These are phyloP conservation scores for Tubosaeta brunneosetosa DNA, from an alignment of 768 basidiomycete genomes.

Conservation along the genomic window DNA sequence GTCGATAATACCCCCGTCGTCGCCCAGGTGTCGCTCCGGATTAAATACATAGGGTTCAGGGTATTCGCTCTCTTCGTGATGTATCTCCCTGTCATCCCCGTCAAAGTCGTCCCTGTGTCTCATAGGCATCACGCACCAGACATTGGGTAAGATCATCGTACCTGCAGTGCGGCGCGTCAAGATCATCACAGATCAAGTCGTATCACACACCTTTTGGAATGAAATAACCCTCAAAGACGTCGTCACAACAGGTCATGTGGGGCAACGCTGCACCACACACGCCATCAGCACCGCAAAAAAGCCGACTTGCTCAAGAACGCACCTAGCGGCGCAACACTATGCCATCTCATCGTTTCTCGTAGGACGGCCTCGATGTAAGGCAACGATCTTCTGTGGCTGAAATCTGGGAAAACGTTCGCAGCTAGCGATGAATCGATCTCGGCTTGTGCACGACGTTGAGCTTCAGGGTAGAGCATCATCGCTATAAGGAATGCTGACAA, in stretches of 20 bases:
- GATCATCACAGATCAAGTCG: not conserved
- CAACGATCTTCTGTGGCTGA: conserved; percentile 20
- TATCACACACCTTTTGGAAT: conserved; percentile 33
- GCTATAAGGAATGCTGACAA: conserved; percentile 24
- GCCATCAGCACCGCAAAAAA: conserved; percentile 4
- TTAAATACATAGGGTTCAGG: conserved; percentile 21
- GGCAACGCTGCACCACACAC: conserved; percentile 19
- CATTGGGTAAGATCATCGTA: conserved; percentile 25
- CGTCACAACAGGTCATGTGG: conserved; percentile 33
- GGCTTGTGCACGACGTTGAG: conserved; percentile 26
- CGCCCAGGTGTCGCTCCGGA: conserved; percentile 24
- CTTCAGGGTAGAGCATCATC: conserved; percentile 29
- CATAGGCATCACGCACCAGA: conserved; percentile 21
- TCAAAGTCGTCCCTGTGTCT: not conserved
- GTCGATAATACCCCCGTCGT: conserved; percentile 23
- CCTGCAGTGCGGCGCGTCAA: conserved; percentile 11
- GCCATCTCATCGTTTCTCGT: conserved; percentile 33
- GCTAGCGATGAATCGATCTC: conserved; percentile 26
- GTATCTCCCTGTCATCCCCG: conserved; percentile 21
- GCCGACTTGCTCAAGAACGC: not conserved
- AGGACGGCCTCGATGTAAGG: conserved; percentile 29
- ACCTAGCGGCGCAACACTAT: conserved; percentile 29
- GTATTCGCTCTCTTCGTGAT: conserved; percentile 30
- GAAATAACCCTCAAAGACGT: conserved; percentile 40
- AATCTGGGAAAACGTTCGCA: conserved; percentile 18